Evolutionary conservation across 495 filamentous ascomycete genomes (phyloP).

Genomic region (Darksidea phi): DNA sequence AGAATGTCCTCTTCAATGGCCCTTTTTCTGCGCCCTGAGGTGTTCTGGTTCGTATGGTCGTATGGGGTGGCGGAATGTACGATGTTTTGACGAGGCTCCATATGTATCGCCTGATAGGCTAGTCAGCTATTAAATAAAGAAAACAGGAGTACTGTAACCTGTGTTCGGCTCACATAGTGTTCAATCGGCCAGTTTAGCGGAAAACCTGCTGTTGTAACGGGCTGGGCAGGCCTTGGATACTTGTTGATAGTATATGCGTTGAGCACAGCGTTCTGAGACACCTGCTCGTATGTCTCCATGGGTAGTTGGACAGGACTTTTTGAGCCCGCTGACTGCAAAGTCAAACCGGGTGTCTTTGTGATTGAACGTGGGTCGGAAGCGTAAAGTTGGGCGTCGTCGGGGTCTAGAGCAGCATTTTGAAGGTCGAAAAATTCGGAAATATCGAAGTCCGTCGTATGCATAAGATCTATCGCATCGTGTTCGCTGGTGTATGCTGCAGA

Average conservation of each 20-base stretch:
- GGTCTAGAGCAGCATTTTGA: conserved; percentile 2
- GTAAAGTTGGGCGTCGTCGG: not conserved
- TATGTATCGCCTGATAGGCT: not conserved
- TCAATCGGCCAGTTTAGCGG: conserved; percentile 5
- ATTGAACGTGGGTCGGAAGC: not conserved
- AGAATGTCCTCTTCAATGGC: not conserved
- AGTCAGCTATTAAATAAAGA: not conserved
- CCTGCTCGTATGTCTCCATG: not conserved
- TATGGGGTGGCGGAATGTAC: too few species aligned
- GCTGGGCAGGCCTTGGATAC: not conserved
- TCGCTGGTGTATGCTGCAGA: too few species aligned
- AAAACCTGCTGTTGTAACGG: not conserved
- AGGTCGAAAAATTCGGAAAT: conserved; percentile 8
- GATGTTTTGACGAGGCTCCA: not conserved
- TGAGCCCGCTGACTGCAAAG: not conserved
- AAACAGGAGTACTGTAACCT: not conserved
- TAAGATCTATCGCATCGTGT: too few species aligned
- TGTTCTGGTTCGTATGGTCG: too few species aligned
- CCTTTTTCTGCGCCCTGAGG: too few species aligned
- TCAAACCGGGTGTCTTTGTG: not conserved
- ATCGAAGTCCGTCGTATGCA: not conserved
- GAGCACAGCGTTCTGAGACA: not conserved
- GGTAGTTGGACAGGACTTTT: too few species aligned
- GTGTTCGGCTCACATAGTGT: not conserved
- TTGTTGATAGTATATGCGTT: not conserved